phyloP scores from a whole-genome alignment of 306 rosid species.

The Clitoria ternatea region DNA sequence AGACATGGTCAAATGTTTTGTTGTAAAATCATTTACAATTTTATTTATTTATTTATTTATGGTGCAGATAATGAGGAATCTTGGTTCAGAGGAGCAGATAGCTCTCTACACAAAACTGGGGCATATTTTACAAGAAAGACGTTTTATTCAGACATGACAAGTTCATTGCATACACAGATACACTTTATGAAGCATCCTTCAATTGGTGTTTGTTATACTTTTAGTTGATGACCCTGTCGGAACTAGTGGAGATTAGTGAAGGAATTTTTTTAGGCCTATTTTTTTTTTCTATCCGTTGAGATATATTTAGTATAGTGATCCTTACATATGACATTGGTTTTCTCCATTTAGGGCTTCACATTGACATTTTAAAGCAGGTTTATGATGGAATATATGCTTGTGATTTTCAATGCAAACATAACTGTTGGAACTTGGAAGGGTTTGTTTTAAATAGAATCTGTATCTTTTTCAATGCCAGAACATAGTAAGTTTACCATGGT shows the following conservation, averaged over 20 bases:
- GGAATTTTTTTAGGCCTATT: neutral
- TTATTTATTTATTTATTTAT: neutral
- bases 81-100: conserved; percentile 75
- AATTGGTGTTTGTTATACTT: neutral
- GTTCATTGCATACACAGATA: conserved; percentile 16
- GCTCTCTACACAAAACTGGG: conserved; percentile 62
- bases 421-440: neutral
- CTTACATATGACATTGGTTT: neutral
- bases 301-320: neutral
- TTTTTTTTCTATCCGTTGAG: neutral
- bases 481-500: neutral
- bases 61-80: conserved; percentile 69
- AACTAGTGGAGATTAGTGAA: conserved; percentile 15
- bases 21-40: neutral
- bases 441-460: neutral
- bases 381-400: neutral
- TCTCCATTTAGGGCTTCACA: conserved; percentile 18
- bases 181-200: conserved; percentile 27
- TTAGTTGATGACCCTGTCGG: neutral
- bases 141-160: conserved; percentile 25
- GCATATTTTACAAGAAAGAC: conserved; percentile 53
- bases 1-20: neutral
- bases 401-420: conserved; percentile 6
- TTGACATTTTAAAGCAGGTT: neutral
- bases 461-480: neutral